A percentile compares a stretch with the other conserved stretches of the same genome.
Conservation (phyloP, 1,139 yeast genomes). For the Taphrina betulina region DNA sequence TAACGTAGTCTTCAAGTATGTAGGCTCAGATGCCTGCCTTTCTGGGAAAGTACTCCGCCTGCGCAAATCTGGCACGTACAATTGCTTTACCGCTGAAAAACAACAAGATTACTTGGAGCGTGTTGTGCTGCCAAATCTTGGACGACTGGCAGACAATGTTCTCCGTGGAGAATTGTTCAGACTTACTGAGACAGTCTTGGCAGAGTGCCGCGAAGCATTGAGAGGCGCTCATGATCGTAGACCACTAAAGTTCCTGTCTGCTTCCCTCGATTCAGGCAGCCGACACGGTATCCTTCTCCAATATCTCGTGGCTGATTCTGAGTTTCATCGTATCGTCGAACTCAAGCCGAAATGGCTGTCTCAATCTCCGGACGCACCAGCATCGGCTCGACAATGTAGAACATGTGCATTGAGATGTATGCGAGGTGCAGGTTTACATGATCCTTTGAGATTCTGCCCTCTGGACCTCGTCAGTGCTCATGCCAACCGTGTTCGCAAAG, state of each 20-base stretch:
- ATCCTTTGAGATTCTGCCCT: constrained; percentile 44
- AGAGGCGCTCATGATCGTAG: neutral
- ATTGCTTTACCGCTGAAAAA: neutral
- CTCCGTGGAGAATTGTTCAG: neutral
- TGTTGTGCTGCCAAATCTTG: neutral
- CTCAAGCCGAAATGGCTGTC: constrained; percentile 53
- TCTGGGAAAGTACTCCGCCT: constrained; percentile 12
- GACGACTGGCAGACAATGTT: neutral
- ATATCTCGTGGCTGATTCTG: neutral
- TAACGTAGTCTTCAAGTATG: constrained; percentile 10
- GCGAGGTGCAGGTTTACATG: constrained; percentile 39
- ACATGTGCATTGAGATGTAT: constrained; percentile 49
- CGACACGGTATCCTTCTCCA: constrained; percentile 4
- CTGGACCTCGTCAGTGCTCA: constrained; percentile 42
- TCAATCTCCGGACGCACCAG: constrained; percentile 46
- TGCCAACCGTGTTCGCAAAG: neutral
- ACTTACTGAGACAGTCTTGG: neutral
- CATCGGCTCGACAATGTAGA: constrained; percentile 45
- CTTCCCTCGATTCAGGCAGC: neutral
- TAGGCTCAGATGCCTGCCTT: neutral
- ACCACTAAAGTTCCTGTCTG: constrained; percentile 1
- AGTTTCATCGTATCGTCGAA: constrained; percentile 40
- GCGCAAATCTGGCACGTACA: neutral
- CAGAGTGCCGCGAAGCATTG: neutral
- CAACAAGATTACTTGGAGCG: neutral